Base-by-base conservation (phyloP, 768 basidiomycete genomes). In the Hydnomerulius pinastri region DNA sequence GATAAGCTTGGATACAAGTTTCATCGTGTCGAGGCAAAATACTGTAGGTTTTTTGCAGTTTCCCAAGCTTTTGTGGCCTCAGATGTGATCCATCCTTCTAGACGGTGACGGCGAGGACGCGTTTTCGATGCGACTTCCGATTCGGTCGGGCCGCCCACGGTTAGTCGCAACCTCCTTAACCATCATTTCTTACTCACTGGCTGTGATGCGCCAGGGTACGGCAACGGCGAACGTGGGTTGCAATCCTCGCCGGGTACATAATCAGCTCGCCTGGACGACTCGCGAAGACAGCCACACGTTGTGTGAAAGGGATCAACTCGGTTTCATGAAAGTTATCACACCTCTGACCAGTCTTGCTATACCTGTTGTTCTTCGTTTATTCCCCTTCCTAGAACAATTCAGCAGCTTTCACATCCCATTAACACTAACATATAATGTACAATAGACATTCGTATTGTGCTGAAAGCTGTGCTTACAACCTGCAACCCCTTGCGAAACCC, bases 401-500 rank as follows among this genome's bases (percentile, higher is more conserved):
- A n/a, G n/a, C n/a, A n/a, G n/a, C n/a, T n/a, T n/a, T 35, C 32
- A 2, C 32, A 17, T 35, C 18, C 12, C 33, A 35, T 35, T 17
- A n/a, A 17, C 6, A 17, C n/a, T 17, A 1, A 35, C 6, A 6
- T 18, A 5, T 35, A 35, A 8, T 17, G 30, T 32, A 32, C 30
- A 15, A 35, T 35, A 35, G 6, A 35, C 18, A 35, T 17, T 8
- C 10, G n/a, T 35, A 35, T 2, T 17, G n/a, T 35, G n/a, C 18
- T 32, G 13, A n/a, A 35, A 35, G 30, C 38, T 20, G 5, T 39
- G 18, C 23, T 68, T 51, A 75, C 45, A 78, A 56, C 63, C 81
- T 86, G 63, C 76, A 85, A 7, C 83, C 82, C 0, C 85, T 85
- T n/a, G 83, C 72, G 9, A 83, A 73, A 7, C 74, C 77, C 85